phyloP scores from a whole-genome alignment of 2,329 filamentous ascomycete species.

The Ceratocystis diversiconidia region DNA sequence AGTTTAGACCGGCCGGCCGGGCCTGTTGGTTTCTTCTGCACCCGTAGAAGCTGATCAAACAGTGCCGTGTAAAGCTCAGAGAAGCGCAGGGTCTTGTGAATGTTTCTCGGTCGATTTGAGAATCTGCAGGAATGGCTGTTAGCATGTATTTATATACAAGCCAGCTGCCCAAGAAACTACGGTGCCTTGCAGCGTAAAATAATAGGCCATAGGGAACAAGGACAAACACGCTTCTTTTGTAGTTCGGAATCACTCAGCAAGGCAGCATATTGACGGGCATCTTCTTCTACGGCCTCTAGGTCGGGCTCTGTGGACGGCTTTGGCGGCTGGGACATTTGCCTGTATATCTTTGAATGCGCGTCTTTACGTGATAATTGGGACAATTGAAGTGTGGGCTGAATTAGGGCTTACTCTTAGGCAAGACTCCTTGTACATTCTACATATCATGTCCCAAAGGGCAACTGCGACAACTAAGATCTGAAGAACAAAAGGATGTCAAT shows the following conservation, averaged over 20 bases:
- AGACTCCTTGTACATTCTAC: neutral
- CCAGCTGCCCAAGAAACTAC: neutral
- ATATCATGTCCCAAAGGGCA: too few species aligned
- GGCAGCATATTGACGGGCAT: constrained; percentile 36
- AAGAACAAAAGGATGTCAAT: neutral
- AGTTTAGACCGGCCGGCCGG: constrained; percentile 29
- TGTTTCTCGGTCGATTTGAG: constrained; percentile 69
- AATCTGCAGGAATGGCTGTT: constrained; percentile 41
- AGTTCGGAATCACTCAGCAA: constrained; percentile 30
- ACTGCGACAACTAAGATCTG: neutral
- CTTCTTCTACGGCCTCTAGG: constrained; percentile 34
- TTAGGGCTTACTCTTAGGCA: neutral
- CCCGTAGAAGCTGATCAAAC: constrained; percentile 68
- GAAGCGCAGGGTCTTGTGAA: constrained; percentile 66
- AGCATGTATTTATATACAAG: constrained; percentile 14
- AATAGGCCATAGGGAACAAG: neutral
- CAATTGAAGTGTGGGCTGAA: neutral
- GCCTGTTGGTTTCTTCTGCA: constrained; percentile 58
- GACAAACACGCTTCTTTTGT: constrained; percentile 29
- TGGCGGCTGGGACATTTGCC: neutral
- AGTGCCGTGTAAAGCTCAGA: constrained; percentile 61
- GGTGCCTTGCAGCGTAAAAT: neutral
- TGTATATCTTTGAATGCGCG: neutral
- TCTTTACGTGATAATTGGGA: neutral
- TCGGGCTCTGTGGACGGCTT: constrained; percentile 21